Evolutionary conservation across 2,329 filamentous ascomycete genomes (phyloP), one percentile per base, ranked within the genome.

Genomic region (Malbranchea zuffiana): DNA sequence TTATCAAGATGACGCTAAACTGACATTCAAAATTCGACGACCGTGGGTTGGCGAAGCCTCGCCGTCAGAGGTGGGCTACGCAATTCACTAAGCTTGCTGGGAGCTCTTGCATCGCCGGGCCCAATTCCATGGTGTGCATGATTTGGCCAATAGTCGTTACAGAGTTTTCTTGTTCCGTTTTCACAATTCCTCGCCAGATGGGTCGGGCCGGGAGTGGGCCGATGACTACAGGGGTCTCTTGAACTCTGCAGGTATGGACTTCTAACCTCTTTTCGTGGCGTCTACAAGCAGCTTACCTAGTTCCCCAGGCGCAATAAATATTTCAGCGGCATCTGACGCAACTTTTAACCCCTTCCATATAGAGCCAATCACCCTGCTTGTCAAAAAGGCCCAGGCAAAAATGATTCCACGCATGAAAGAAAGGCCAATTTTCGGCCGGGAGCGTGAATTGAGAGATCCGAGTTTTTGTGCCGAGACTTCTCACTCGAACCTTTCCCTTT

Each of bases 81-180:
- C 13, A 7, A 37, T 37, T 23, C 34, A 29, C 13, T 7, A 29
- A 8, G 13, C 34, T 15, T 37, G 34, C 24, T 37, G 34, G 34
- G 11, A 19, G 16, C 15, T 29, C 13, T 16, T 37, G 12, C 7
- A 37, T n/a, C 12, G 7, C 34, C 23, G 4, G 23, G 34, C 23
- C n/a, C 23, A 30, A 16, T 21, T 28, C 5, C 19, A 30, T 1
- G 23, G 16, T 19, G 18, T 28, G 11, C 8, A 19, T 6, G 21
- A 18, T 25, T 18, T 37, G 16, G 16, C 11, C 5, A 19, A 37
- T 19, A 10, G 12, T 11, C 25, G 6, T 12, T 29, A 37, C 13
- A 29, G n/a, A 10, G 25, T 18, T 15, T 37, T 37, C 16, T 29
- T 37, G n/a, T 37, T 27, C 24, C 23, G 18, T 3, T 15, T 37